Conservation (phyloP, 257 asterid species). For the Datura wrightii region DNA sequence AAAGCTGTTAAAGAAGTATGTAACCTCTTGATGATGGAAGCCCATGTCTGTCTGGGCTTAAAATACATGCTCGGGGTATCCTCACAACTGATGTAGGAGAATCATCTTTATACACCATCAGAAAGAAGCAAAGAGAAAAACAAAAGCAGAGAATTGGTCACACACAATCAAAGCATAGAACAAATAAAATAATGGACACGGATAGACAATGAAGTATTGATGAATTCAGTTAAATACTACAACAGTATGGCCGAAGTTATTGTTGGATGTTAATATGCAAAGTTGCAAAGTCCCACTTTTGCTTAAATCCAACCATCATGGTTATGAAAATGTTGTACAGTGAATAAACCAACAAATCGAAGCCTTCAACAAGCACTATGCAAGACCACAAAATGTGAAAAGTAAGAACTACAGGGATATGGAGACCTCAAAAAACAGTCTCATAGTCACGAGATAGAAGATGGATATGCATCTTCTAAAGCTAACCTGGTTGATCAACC, state of each 20-base stretch:
- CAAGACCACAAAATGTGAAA: background rate
- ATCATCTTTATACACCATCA: constrained; percentile 55
- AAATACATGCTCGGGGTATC: constrained; percentile 56
- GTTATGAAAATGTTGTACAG: background rate
- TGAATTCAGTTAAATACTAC: background rate
- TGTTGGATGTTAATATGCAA: background rate
- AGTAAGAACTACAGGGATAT: background rate
- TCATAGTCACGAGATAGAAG: background rate
- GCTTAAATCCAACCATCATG: constrained; percentile 21
- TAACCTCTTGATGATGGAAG: constrained; percentile 53
- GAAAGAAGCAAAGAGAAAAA: background rate
- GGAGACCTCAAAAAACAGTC: background rate
- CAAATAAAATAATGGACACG: background rate
- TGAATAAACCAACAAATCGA: background rate
- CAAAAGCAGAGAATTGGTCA: background rate
- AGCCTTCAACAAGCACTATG: constrained; percentile 10
- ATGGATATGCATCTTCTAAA: background rate
- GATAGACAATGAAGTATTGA: background rate
- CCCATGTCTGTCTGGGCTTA: constrained; percentile 58
- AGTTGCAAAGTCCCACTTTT: background rate
- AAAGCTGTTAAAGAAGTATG: background rate
- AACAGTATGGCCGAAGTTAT: background rate
- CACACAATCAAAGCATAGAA: constrained; percentile 3
- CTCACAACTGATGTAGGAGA: constrained; percentile 71
- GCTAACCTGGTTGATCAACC: background rate